Base-by-base conservation (phyloP, 176 grass and related monocot genomes). In the Zea luxurians region DNA sequence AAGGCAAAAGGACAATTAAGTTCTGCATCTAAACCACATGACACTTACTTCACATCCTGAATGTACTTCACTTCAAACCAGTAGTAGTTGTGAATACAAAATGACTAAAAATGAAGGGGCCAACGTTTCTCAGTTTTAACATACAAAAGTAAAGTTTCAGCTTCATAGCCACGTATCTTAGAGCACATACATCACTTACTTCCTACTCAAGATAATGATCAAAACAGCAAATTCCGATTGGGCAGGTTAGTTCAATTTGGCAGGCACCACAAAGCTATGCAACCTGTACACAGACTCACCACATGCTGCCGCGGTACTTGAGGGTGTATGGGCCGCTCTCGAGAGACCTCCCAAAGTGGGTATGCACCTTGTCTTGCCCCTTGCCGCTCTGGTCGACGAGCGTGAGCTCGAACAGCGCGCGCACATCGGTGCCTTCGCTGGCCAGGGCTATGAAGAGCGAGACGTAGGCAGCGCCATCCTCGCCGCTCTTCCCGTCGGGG, bases 271-370 rank as follows among this genome's bases (percentile, higher is more conserved):
- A 64, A 35, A 48, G 9, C 10, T 49, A 66, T n/a, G 13, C 50
- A 48, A 16, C 15, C 18, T 42, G 37, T 27, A 40, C 13, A 55
- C 62, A 4, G 40, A 83, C 90, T 83, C 65, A 93, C 93, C 93
- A 97, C 90, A 97, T 97, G 78, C 93, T 97, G 8, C 93, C 93
- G 3, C 93, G 86, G 73, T 97, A 93, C 78, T 97, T 97, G 55
- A 97, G 90, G 7, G 93, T 97, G 83, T 93, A 97, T 0, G 93
- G 93, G 8, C 93, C 93, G 45, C 93, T 87, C 83, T 93, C 93
- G 3, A 97, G 86, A 13, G 86, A 87, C 75, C 93, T 83, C 37
- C 88, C 88, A 36, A 93, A 97, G 84, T 97, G 93, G 2, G 88
- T 97, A 59, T 97, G 93, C 54, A 97, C 88, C 88, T 97, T 97